phyloP scores from a whole-genome alignment of 352 stramenopile genomes.

The Phytophthora colocasiae region DNA sequence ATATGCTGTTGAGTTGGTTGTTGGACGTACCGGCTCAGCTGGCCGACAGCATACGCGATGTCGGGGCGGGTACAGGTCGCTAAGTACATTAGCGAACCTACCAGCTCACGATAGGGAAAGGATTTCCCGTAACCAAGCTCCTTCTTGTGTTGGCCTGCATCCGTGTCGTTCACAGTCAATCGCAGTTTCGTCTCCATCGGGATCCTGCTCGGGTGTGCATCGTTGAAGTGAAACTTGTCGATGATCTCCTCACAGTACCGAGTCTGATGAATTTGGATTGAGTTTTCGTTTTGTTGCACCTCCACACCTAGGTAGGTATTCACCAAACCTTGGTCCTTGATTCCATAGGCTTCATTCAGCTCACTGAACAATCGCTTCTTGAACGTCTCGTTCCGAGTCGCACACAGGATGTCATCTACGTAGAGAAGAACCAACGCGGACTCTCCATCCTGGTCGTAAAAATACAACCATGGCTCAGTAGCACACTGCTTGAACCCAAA shows the following conservation, averaged over 20 bases:
- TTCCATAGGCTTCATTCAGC: conserved; percentile 23
- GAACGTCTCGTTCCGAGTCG: conserved; percentile 19
- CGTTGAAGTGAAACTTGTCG: not conserved
- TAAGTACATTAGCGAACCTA: conserved; percentile 41
- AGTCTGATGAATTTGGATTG: conserved; percentile 17
- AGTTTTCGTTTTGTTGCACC: conserved; percentile 10
- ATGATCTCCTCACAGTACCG: not conserved
- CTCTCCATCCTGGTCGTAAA: conserved; percentile 3
- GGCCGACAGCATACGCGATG: conserved; percentile 28
- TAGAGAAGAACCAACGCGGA: conserved; percentile 32
- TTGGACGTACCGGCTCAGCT: conserved; percentile 36
- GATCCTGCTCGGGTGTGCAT: not conserved
- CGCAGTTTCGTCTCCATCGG: not conserved
- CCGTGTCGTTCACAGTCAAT: conserved; percentile 8
- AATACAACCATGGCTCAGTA: conserved; percentile 32
- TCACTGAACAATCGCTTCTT: conserved; percentile 29
- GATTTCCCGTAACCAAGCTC: not conserved
- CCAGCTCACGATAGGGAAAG: conserved; percentile 19
- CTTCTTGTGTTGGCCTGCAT: not conserved
- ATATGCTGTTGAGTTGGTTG: conserved; percentile 16
- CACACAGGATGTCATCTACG: conserved; percentile 38
- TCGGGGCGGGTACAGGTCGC: conserved; percentile 32
- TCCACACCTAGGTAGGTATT: conserved; percentile 19
- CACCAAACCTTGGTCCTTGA: conserved; percentile 35
- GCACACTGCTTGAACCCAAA: conserved; percentile 12